Base-by-base conservation (phyloP, 2,329 filamentous ascomycete genomes). In the Penicillium oxalicum region DNA sequence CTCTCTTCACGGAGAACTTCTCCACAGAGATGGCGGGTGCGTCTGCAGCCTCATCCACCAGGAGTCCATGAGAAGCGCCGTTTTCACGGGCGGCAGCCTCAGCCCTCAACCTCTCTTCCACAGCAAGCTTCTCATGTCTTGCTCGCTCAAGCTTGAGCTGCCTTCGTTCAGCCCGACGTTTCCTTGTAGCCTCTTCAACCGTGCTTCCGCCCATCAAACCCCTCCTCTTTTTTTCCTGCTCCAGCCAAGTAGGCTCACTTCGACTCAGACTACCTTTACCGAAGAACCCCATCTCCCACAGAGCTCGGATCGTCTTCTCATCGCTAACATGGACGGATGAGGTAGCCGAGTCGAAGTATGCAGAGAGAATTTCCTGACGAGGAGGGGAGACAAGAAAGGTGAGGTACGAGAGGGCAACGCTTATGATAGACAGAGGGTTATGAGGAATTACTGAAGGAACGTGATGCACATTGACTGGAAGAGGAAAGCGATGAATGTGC, bases 201-300 rank as follows among this genome's bases (percentile, higher is more conserved):
- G 93, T 93, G 55, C 82, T 77, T 25, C 73, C 75, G 29, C 81
- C 78, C 26, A 83, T 72, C 12, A 83, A 69, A 9, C 87, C 87
- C 50, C 78, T 78, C 44, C 85, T 80, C 27, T 85, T 83, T 67
- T 88, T 86, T 69, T 95, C 89, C 54, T 87, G 79, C 55, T 87
- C 87, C 44, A 95, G 70, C 93, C 93, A 98, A 58, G 84, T 93
- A 3, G 91, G 91, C 67, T 98, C 91, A 75, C 91, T 96, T 60
- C 94, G 83, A 73, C 91, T 96, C 50, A 97, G 74, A 59, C 77
- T 91, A 39, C 93, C 93, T 69, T 96, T 96, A 41, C 94, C 94
- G 69, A 91, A 98, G 71, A 98, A 98, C 4, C 93, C 93, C 73
- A 94, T 88, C 69, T 95, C 88, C 93, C 94, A 98, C 25, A 98